Base-by-base conservation (phyloP, 2,329 filamentous ascomycete genomes). In the Apiospora pterosperma region DNA sequence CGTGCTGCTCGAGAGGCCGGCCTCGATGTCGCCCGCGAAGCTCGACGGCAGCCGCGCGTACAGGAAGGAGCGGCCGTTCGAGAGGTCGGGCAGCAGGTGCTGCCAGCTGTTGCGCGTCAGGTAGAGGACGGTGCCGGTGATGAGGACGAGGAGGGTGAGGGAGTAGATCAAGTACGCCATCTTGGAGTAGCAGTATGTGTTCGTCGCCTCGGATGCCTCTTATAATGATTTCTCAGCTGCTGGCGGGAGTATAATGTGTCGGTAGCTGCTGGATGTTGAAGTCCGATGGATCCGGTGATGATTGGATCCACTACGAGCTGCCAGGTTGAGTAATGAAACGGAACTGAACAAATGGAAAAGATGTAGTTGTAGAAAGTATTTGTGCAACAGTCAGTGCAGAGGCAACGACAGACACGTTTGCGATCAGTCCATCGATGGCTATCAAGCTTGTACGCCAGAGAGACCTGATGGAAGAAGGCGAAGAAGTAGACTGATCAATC, bases 121-220 rank as follows among this genome's bases (percentile, higher is more conserved):
- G 84, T 93, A 97, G 72, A 96, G 88, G 65, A 83, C 87, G 64
- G 92, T 96, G 66, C 89, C 90, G 69, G 85, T 74, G 71, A 94
- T 74, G 73, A 97, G 83, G 75, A 91, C 84, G 71, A 90, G 77
- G 76, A 97, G 85, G 73, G 87, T 88, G 69, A 94, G 77, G 71
- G 87, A 88, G 81, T 93, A 97, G 80, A 97, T 87, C 68, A 96
- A 76, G 81, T 94, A 96, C 68, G 81, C 84, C 92, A 96, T 97
- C 41, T 61, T 48, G 23, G 55, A 58, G n/a, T 36, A 14, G 55
- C 28, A 19, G 44, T 28, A 19, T 31, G 10, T 6, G 16, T 55
- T 25, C 34, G 58, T 21, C 14, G 59, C 44, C 4, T 44, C 41
- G 3, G 3, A 44, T 48, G 12, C 19, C 23, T n/a, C n/a, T 12